phyloP scores from a whole-genome alignment of 2,329 filamentous ascomycete species.

The Claviceps spartinae region DNA sequence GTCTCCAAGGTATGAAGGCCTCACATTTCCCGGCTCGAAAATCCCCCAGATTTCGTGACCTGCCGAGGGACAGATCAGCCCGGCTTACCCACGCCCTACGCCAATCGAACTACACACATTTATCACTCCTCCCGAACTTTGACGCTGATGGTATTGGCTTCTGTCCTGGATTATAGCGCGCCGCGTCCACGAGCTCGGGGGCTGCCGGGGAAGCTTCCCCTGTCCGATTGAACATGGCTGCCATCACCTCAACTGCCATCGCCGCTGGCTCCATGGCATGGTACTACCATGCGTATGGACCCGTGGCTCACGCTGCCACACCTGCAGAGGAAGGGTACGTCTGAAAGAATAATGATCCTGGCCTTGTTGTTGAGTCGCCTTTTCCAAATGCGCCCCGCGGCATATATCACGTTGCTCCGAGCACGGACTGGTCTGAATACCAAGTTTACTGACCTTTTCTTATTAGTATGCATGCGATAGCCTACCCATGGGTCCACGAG shows the following conservation, averaged over 20 bases:
- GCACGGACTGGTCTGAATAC: conserved; percentile 2
- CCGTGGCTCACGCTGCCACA: conserved; percentile 76
- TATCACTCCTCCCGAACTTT: conserved; percentile 9
- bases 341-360: background rate
- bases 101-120: conserved; percentile 15
- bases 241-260: conserved; percentile 71
- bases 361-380: no score
- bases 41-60: conserved; percentile 2
- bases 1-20: conserved; percentile 54
- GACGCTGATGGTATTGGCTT: conserved; percentile 24
- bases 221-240: conserved; percentile 74
- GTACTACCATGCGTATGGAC: conserved; percentile 95
- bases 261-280: conserved; percentile 84
- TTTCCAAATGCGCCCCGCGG: conserved; percentile 10
- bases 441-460: conserved; percentile 15
- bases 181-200: conserved; percentile 60
- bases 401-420: conserved; percentile 18
- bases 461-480: conserved; percentile 71
- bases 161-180: conserved; percentile 33
- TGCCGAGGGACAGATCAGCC: conserved; percentile 16
- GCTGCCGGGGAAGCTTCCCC: conserved; percentile 56
- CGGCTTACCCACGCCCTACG: conserved; percentile 10
- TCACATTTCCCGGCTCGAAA: conserved; percentile 14
- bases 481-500: conserved; percentile 92
- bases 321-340: conserved; percentile 97